These are phyloP conservation scores for Thelephora terrestris DNA, from an alignment of 1,284 basidiomycete genomes.

Conservation along the genomic window DNA sequence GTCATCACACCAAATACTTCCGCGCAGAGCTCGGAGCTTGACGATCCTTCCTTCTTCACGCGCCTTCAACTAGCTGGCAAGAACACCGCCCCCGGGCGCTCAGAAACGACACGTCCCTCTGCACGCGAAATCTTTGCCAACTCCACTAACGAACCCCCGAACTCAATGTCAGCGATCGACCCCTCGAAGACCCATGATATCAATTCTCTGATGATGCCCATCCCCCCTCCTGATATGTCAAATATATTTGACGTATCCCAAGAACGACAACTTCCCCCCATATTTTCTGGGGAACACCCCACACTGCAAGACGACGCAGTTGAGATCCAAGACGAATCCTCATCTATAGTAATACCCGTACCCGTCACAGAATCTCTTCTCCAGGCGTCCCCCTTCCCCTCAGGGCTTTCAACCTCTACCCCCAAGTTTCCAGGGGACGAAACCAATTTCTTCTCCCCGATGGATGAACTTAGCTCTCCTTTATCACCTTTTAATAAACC, in stretches of 20 bases:
- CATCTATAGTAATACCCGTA: slow-evolving; percentile 6
- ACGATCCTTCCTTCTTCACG: slow-evolving; percentile 26
- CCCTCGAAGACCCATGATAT: slow-evolving; percentile 7
- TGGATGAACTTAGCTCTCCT: slow-evolving; percentile 17
- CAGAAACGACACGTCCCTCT: slow-evolving; percentile 13
- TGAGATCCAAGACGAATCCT: slow-evolving; percentile 26
- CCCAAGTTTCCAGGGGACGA: slow-evolving; percentile 8
- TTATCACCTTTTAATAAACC: slow-evolving; percentile 38
- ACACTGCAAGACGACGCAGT: slow-evolving; percentile 35
- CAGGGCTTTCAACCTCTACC: slow-evolving; percentile 20
- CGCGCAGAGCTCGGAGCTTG: slow-evolving; percentile 30
- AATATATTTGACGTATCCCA: slow-evolving; percentile 47
- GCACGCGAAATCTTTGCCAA: slow-evolving; percentile 24
- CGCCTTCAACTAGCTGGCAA: slow-evolving; percentile 23
- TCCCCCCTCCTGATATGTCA: slow-evolving; percentile 24
- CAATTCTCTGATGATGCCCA: slow-evolving; percentile 19
- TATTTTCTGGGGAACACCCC: slow-evolving; percentile 32
- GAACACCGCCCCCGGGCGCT: slow-evolving; percentile 11
- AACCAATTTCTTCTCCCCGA: slow-evolving; percentile 4
- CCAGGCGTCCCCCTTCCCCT: not conserved
- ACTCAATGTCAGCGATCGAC: slow-evolving; percentile 7
- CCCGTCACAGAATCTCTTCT: not conserved
- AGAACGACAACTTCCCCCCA: slow-evolving; percentile 36
- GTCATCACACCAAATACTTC: slow-evolving; percentile 54
- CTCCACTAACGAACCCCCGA: slow-evolving; percentile 12